phyloP scores from a whole-genome alignment of 148 eudicot species.

The Agrostemma githago region DNA sequence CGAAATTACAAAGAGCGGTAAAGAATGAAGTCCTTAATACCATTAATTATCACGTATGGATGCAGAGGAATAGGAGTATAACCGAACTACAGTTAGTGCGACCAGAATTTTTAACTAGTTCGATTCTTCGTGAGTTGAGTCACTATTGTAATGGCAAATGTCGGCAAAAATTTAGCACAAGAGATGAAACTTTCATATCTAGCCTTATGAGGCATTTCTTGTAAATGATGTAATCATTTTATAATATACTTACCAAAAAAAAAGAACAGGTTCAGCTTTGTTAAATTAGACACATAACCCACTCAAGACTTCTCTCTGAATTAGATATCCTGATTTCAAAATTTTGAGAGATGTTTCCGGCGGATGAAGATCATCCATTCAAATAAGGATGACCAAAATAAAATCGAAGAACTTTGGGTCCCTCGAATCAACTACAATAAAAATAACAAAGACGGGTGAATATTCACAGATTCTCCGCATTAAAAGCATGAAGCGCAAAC shows the following conservation, averaged over 20 bases:
- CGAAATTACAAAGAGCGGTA: too few relatives aligned
- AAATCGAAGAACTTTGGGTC: not conserved
- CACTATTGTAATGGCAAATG: too few relatives aligned
- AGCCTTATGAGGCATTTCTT: too few relatives aligned
- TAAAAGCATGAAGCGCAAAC: not conserved
- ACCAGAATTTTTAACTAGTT: too few relatives aligned
- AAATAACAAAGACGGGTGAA: not conserved
- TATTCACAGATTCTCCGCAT: not conserved
- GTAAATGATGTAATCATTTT: too few relatives aligned
- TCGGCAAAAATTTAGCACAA: too few relatives aligned
- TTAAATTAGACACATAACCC: conserved; percentile 59
- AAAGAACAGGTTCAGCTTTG: conserved; percentile 51
- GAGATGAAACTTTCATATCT: too few relatives aligned
- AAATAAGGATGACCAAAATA: not conserved
- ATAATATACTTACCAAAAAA: conserved; percentile 26
- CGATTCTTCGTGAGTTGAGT: too few relatives aligned
- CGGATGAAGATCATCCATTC: not conserved
- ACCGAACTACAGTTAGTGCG: too few relatives aligned
- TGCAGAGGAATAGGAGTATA: too few relatives aligned
- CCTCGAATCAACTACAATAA: not conserved
- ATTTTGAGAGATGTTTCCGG: not conserved
- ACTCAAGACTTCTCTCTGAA: conserved; percentile 46
- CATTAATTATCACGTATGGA: too few relatives aligned
- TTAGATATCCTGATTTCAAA: conserved; percentile 37
- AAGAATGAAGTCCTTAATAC: too few relatives aligned